Evolutionary conservation across 345 rosid genomes (phyloP), one percentile per base, ranked within the genome.

Genomic region (Brassica napus): DNA sequence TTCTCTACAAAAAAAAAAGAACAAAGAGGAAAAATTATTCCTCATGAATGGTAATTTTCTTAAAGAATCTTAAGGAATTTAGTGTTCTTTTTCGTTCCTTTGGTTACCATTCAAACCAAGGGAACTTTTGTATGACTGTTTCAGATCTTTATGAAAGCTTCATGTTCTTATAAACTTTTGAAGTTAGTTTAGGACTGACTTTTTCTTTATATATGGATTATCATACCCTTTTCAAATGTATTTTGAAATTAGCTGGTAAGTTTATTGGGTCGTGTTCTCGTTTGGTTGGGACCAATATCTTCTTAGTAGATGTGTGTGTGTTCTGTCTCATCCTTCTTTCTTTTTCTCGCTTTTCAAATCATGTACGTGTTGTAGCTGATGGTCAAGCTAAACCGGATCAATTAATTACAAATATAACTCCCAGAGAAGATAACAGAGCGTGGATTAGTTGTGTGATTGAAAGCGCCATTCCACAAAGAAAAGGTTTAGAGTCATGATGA

Each of bases 91-190:
- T 23, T 23, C 32, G 32, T 1, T 31, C 5, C 32, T 1, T 30
- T 31, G 32, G 32, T 31, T 31, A 31, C 32, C 32, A 31, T 31
- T 31, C 32, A 9, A 39, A 39, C 9, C 44, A 39, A 11, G 44
- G 4, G 0, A 1, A 3, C 0, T 1, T 49, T 74, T 74, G 6
- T 57, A 61, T 59, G 12, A 28, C n/a, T 18, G 74, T 68, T 59
- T 68, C 34, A 0, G 68, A 42, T 59, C 74, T 68, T 68, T 59
- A 15, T 67, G 79, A 75, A 18, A 66, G 30, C 66, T 67, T 68
- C 8, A 35, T 55, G 57, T 55, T 15, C 2, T 47, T 30, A 4
- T 2, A 47, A 32, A 8, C 49, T 12, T 8, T 2, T 73, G 6
- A 73, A 49, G 15, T 73, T 49, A 18, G 54, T 3, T 47, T 42